Base-by-base conservation (phyloP, 2,329 filamentous ascomycete genomes). In the Rhytidhysteron rufulum region DNA sequence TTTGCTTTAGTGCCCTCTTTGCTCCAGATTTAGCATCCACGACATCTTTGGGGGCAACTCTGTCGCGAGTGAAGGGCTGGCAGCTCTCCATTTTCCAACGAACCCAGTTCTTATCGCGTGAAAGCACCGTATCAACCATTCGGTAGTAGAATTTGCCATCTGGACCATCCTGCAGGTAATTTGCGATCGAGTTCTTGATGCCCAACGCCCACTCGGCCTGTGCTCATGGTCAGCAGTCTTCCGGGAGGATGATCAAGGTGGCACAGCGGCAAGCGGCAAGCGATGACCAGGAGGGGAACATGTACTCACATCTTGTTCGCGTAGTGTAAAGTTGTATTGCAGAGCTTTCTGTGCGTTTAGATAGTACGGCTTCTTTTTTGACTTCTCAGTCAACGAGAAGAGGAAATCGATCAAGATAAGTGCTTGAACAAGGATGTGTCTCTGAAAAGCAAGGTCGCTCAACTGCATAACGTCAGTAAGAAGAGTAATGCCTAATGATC, bases 81-180 rank as follows among this genome's bases (percentile, higher is more conserved):
- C 93, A 98, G 51, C 84, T 88, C 62, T 96, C 89, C 44, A 91
- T 84, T 69, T 99, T 99, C 93, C 93, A 99, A 47, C 89, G 85
- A 32, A 94, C 89, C 94, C 94, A 98, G 61, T 97, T 96, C 72
- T 96, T 97, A 66, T 99, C 93, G 48, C 93, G 79, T 18, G 88
- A 88, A 21, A 98, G 79, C 22, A 98, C 91, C 10, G 90, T 97
- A 63, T 97, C 91, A 22, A 98, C 89, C 80, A 97, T 95, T 29
- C 93, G 85, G 67, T 89, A 86, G 66, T 97, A 98, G 66, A 95
- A 95, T 48, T 88, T 86, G 21, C 93, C 93, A 57, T 95, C 90
- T 31, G 75, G 70, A 16, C 87, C 87, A 53, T 83, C 77, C 58
- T 86, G 85, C 41, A 98, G 77, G 65, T 96, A 95, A 43, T 82